Conservation (phyloP, 148 eudicot species). For the Bassia scoparia region DNA sequence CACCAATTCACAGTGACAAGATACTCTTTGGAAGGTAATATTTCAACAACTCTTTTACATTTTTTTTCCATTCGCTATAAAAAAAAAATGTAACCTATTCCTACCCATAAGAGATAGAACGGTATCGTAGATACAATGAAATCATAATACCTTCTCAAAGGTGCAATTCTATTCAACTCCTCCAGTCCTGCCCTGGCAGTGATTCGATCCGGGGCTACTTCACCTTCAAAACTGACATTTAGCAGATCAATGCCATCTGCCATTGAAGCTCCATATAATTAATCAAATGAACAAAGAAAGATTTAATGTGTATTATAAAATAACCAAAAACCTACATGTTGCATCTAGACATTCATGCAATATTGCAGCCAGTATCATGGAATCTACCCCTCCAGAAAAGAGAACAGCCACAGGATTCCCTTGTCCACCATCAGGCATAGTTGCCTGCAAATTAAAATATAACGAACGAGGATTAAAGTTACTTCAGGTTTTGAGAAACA, state of each 20-base stretch:
- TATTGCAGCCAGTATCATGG: slow-evolving; percentile 92
- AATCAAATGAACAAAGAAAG: slow-evolving; percentile 5
- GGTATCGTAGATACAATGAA: background rate
- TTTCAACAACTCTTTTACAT: no score
- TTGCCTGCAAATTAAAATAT: slow-evolving; percentile 33
- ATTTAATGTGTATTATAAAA: background rate
- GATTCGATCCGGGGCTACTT: slow-evolving; percentile 90
- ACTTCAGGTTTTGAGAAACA: background rate
- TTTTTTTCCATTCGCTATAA: no score
- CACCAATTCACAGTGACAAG: no score
- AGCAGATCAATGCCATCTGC: slow-evolving; percentile 90
- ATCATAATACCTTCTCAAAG: slow-evolving; percentile 61
- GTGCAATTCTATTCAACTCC: slow-evolving; percentile 65
- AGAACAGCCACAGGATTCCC: slow-evolving; percentile 81
- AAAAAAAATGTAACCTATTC: no score
- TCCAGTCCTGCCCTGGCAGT: slow-evolving; percentile 71
- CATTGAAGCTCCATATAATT: slow-evolving; percentile 14
- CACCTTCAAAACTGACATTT: slow-evolving; percentile 85
- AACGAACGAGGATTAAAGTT: slow-evolving; percentile 2
- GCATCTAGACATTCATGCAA: slow-evolving; percentile 75
- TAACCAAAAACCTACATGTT: slow-evolving; percentile 54
- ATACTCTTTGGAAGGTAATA: no score
- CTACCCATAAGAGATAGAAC: background rate
- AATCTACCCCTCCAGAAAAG: slow-evolving; percentile 93
- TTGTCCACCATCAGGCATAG: slow-evolving; percentile 20